A percentile compares a stretch with the other conserved stretches of the same genome.
These are phyloP conservation scores for Fusarium papillatum DNA, from an alignment of 2,329 filamentous ascomycete genomes.

Conservation along the genomic window DNA sequence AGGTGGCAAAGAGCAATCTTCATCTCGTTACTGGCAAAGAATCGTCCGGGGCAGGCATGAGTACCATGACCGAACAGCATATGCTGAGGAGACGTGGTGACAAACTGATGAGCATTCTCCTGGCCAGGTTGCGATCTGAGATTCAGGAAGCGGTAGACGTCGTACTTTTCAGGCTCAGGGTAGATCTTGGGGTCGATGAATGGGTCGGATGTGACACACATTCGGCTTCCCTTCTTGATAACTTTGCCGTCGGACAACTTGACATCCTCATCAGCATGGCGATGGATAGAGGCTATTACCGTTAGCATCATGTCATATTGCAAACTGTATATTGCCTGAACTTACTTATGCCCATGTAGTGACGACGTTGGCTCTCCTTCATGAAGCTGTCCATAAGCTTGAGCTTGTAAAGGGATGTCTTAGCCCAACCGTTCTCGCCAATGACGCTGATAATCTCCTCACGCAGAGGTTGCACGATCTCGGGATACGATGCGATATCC, in stretches of 20 bases:
- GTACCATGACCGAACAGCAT: not conserved
- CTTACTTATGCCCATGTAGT: not conserved
- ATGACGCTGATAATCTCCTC: not conserved
- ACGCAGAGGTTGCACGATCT: not conserved
- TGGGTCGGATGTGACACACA: not conserved
- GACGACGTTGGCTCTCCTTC: not conserved
- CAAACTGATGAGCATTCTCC: not conserved
- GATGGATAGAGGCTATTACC: not conserved
- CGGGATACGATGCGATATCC: not conserved
- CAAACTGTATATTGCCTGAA: too few species aligned
- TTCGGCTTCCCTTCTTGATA: not conserved
- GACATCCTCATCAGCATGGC: not conserved
- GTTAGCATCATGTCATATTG: not conserved
- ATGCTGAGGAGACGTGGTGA: not conserved
- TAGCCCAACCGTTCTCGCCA: not conserved
- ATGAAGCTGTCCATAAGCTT: constrained; percentile 1
- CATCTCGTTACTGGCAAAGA: constrained; percentile 66
- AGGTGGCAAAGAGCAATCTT: constrained; percentile 65
- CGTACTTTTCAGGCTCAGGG: not conserved
- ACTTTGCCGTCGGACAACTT: not conserved
- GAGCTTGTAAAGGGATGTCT: not conserved
- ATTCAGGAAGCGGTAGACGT: not conserved
- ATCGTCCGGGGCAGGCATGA: constrained; percentile 66
- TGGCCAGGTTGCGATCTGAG: constrained; percentile 49
- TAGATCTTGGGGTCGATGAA: not conserved